Evolutionary conservation across 768 basidiomycete species (phyloP).

Genomic region (Agrocybe chaxingu): DNA sequence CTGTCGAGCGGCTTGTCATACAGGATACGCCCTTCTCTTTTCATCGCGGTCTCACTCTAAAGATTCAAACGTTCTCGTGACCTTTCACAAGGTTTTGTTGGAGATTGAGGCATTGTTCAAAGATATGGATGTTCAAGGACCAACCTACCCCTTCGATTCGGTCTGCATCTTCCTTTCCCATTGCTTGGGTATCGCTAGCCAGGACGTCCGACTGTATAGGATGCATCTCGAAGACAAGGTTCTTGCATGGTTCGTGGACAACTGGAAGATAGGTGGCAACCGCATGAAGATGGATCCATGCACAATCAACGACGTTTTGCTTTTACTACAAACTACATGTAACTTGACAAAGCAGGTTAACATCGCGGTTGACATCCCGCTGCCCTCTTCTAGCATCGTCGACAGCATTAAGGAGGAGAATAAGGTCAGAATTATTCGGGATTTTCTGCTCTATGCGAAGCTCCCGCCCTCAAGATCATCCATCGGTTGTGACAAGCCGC

Average conservation of each 20-base stretch:
- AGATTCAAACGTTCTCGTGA: slow-evolving; percentile 32
- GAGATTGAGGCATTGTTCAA: slow-evolving; percentile 80
- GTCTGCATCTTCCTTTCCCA: slow-evolving; percentile 80
- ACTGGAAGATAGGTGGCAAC: slow-evolving; percentile 50
- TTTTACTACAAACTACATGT: slow-evolving; percentile 63
- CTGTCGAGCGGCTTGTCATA: slow-evolving; percentile 79
- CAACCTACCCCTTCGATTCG: slow-evolving; percentile 81
- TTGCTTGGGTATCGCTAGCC: slow-evolving; percentile 67
- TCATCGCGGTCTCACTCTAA: slow-evolving; percentile 26
- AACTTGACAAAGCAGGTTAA: slow-evolving; percentile 44
- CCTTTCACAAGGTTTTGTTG: slow-evolving; percentile 52
- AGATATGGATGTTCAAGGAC: slow-evolving; percentile 90
- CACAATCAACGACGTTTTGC: slow-evolving; percentile 57
- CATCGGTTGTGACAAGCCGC: no score
- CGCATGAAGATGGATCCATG: slow-evolving; percentile 46
- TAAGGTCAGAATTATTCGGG: slow-evolving; percentile 56
- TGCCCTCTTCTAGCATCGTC: slow-evolving; percentile 71
- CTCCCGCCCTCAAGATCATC: slow-evolving; percentile 41
- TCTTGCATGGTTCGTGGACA: slow-evolving; percentile 73
- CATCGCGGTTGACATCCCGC: slow-evolving; percentile 43
- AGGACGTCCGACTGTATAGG: slow-evolving; percentile 80
- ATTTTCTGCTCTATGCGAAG: slow-evolving; percentile 65
- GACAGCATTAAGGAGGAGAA: slow-evolving; percentile 57
- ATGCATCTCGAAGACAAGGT: slow-evolving; percentile 88
- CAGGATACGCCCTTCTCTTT: slow-evolving; percentile 52